Base-by-base conservation (phyloP, 768 basidiomycete genomes). In the Suillus subalutaceus region DNA sequence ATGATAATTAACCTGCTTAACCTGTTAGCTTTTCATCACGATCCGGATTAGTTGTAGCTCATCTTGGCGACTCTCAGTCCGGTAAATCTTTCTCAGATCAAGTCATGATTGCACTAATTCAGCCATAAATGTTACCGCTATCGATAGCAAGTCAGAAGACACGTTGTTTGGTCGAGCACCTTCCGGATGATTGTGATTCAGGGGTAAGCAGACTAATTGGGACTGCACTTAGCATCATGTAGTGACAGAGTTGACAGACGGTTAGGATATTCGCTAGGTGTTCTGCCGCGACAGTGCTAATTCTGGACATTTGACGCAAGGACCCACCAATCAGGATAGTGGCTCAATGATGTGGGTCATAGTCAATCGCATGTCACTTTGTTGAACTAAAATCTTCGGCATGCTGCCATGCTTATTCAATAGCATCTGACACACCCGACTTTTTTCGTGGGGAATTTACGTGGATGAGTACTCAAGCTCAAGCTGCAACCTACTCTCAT, bases 11-110 rank as follows among this genome's bases (percentile, higher is more conserved):
- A 40, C 23, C 38, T 40, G 58, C 16, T 15, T 40, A 60, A 18
- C 18, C 10, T 60, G 38, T 30, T 40, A 23, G 9, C 7, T 23
- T 26, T 26, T 59, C 5, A 26, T 35, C 55, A 20, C 32, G 10
- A 18, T 18, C 18, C 26, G 9, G 38, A 15, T 59, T 18, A 4
- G 26, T 16, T 9, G 16, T 26, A 23, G 26, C 15, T 13, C 23
- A 10, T 59, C 58, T 63, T 38, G 48, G 52, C 52, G 52, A 9
- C 44, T 40, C 57, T 63, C 65, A 48, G 43, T 41, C 60, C 7
- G 9, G 40, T 46, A 50, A 52, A 62, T 56, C 38, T 41, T 62
- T 26, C 26, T 59, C 57, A 40, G 8, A 41, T 15, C 37, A 55
- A 40, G 9, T 13, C 53, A 26, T 61, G 37, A 64, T 16, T 8